Conservation (phyloP, 2,329 filamentous ascomycete species). For the Penicillium sp. region DNA sequence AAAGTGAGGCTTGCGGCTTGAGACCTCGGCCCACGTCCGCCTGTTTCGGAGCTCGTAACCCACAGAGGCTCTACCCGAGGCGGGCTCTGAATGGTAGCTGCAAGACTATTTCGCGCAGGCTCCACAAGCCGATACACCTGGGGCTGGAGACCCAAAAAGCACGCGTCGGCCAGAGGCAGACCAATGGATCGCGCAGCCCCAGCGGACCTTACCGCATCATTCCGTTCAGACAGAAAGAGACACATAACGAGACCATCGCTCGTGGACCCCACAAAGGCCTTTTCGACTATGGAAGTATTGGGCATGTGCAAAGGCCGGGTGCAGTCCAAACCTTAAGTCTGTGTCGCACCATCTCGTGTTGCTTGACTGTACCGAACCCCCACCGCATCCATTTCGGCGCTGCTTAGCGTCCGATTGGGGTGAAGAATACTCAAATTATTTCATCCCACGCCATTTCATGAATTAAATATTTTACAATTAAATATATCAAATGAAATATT, state of each 20-base stretch:
- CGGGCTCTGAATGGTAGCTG: slow-evolving; percentile 9
- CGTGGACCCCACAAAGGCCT: not conserved
- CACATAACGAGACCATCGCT: slow-evolving; percentile 7
- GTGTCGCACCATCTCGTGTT: slow-evolving; percentile 19
- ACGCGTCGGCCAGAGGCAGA: slow-evolving; percentile 3
- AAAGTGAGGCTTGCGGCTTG: too few species aligned
- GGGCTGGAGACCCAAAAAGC: slow-evolving; percentile 11
- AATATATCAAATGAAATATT: too few species aligned
- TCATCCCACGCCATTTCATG: not conserved
- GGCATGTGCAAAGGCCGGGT: slow-evolving; percentile 11
- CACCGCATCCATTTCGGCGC: not conserved
- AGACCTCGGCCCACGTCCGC: slow-evolving; percentile 1
- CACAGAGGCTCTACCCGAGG: slow-evolving; percentile 10
- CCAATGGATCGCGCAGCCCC: slow-evolving; percentile 5
- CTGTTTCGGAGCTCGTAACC: not conserved
- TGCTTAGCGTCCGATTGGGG: not conserved
- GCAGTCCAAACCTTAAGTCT: slow-evolving; percentile 8
- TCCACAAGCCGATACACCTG: slow-evolving; percentile 20
- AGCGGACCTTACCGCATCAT: not conserved
- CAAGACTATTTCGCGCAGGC: slow-evolving; percentile 10
- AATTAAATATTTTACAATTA: too few species aligned
- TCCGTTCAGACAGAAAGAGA: not conserved
- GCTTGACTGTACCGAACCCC: not conserved
- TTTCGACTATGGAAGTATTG: not conserved
- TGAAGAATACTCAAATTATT: not conserved